Evolutionary conservation across 176 grass and related monocot genomes (phyloP), one percentile per base, ranked within the genome.

Genomic region (Lolium perenne): DNA sequence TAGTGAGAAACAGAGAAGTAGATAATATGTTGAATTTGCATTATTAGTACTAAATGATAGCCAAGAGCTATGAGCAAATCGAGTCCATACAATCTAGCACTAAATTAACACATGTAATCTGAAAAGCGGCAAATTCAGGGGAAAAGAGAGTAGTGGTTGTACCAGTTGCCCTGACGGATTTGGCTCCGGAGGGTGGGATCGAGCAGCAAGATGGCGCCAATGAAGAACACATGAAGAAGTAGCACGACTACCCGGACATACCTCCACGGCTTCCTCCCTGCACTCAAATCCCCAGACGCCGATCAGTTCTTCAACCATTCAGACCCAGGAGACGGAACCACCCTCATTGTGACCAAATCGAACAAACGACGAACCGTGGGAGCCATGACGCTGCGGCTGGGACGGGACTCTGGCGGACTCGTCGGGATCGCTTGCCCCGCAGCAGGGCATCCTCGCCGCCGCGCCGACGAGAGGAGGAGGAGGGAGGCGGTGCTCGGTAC

Each of bases 181-280:
- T 41, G 81, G 21, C 51, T 32, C 68, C 4, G 38, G 51, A 73
- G 68, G 15, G 43, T 43, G 18, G 80, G 49, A 82, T 82, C 35
- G 40, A 83, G 81, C 54, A 60, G 69, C 38, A 83, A 74, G 38
- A 61, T 16, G 54, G 54, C 14, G 54, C 54, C 68, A n/a, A 74
- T 29, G 81, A 83, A 74, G 68, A 83, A 15, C 67, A 10, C 38
- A 11, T 83, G 21, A 21, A 83, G 68, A 14, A 74, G 21, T 40
- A 83, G 41, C 69, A 83, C 81, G 69, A 65, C 0, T 49, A 66
- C 29, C 29, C 20, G 41, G 69, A 77, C 8, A 63, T 5, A 32
- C 45, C 25, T 32, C 82, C 71, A 85, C 5, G 29, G 47, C 32
- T 55, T 85, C 83, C 73, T 78, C 83, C 47, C 74, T 77, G 83